These are phyloP conservation scores for Citrus reticulata DNA, from an alignment of 345 rosid genomes.

Conservation along the genomic window DNA sequence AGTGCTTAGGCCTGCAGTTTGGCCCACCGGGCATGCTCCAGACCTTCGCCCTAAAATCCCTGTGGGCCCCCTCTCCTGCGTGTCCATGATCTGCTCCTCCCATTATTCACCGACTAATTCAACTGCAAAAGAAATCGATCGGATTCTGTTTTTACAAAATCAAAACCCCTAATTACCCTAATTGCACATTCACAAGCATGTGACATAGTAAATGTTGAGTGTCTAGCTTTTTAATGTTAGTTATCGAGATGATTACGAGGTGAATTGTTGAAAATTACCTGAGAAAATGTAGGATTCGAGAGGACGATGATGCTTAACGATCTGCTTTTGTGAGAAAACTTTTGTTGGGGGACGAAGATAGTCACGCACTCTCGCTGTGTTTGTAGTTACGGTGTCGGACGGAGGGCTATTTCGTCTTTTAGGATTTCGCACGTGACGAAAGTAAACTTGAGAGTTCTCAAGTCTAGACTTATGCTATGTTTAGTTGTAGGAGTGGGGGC, in stretches of 20 bases:
- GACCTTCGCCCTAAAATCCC: slow-evolving; percentile 86
- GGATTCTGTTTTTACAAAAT: not conserved
- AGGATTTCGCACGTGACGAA: not conserved
- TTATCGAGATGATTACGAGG: not conserved
- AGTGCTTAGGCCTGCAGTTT: slow-evolving; percentile 92
- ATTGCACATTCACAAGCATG: not conserved
- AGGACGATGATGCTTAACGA: not conserved
- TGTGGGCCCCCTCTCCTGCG: slow-evolving; percentile 60
- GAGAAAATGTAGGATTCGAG: not conserved
- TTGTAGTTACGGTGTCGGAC: not conserved
- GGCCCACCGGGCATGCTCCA: slow-evolving; percentile 98
- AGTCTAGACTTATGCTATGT: too few species aligned
- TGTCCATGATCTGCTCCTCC: slow-evolving; percentile 85
- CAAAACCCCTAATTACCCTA: slow-evolving; percentile 6
- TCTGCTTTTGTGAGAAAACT: not conserved
- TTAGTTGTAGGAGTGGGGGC: too few species aligned
- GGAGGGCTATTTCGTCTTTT: slow-evolving; percentile 11
- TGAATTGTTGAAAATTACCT: slow-evolving; percentile 2
- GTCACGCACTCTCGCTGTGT: too few species aligned
- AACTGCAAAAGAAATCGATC: slow-evolving; percentile 9
- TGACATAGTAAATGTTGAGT: too few species aligned
- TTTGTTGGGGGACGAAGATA: not conserved
- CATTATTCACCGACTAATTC: slow-evolving; percentile 22
- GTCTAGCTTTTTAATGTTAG: too few species aligned
- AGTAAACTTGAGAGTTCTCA: not conserved